These are phyloP conservation scores for Cladophialophora exuberans DNA, from an alignment of 2,329 filamentous ascomycete genomes.

Conservation along the genomic window DNA sequence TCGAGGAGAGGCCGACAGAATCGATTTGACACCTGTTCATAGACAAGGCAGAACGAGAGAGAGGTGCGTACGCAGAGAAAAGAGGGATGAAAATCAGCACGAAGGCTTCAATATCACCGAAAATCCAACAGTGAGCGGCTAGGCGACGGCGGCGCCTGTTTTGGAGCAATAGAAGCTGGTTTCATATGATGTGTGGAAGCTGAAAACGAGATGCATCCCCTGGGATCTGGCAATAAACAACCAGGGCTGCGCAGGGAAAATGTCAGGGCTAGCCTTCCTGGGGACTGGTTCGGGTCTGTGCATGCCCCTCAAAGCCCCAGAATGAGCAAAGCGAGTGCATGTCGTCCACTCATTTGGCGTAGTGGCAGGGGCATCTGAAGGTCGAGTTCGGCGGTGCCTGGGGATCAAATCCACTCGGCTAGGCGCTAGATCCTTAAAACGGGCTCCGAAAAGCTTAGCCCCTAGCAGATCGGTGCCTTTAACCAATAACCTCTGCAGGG, in stretches of 20 bases:
- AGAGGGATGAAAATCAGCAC: slow-evolving; percentile 6
- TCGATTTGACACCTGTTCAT: neutral
- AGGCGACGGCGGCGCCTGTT: slow-evolving; percentile 11
- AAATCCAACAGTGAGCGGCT: slow-evolving; percentile 6
- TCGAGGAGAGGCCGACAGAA: neutral
- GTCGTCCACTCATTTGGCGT: slow-evolving; percentile 2
- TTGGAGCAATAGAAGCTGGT: slow-evolving; percentile 13
- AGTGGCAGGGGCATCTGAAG: slow-evolving; percentile 6
- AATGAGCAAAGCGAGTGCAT: neutral
- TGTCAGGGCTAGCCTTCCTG: too few relatives aligned
- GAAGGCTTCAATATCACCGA: slow-evolving; percentile 1
- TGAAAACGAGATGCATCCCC: slow-evolving; percentile 10
- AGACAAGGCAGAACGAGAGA: neutral
- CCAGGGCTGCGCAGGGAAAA: neutral
- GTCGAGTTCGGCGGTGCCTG: neutral
- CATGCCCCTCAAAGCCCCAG: too few relatives aligned
- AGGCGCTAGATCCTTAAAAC: slow-evolving; percentile 8
- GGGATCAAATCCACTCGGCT: slow-evolving; percentile 2
- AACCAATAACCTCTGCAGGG: neutral
- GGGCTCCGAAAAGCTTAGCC: slow-evolving; percentile 23
- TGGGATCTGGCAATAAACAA: neutral
- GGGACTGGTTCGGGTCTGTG: too few relatives aligned
- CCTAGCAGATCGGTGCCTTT: neutral
- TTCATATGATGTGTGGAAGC: slow-evolving; percentile 19
- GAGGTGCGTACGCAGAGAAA: neutral